Base-by-base conservation (phyloP, 805 yeast genomes). In the Yamadazyma kitorensis region DNA sequence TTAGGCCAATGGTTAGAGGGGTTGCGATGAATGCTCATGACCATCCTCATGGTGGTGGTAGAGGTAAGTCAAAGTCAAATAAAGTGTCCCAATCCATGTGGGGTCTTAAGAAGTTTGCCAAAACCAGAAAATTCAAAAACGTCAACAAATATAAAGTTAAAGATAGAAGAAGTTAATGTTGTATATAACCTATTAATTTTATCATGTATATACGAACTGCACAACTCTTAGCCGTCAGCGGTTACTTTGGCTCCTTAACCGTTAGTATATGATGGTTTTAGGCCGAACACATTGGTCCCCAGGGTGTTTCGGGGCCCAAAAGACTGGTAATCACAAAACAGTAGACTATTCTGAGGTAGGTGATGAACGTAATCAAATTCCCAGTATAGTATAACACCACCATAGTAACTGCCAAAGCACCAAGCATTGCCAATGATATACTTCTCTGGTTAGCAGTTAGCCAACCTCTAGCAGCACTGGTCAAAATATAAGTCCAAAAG, bases 41-140 rank as follows among this genome's bases (percentile, higher is more conserved):
- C 64, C 98, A 93, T 70, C 98, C 98, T 46, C 89, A 87, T 55
- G 98, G 98, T 73, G 98, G 98, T 82, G 98, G 98, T 68, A 82
- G 98, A 75, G 98, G 98, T 78, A 93, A 93, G 64, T 85, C 95
- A 41, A 93, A 93, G 80, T 86, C 96, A 45, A 89, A 91, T 66
- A 91, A 87, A 69, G 74, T 84, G 40, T 86, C 98, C 13, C 86
- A 84, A 71, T 85, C 96, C 36, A 94, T 94, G 59, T 91, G 98
- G 96, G 98, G 98, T 53, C 82, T 81, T 41, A 91, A 91, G 74
- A 94, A 93, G 61, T 83, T 86, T 37, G 89, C 79, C 70, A 89
- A 87, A 77, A 93, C 98, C 11, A 82, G 98, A 68, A 80, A 82
- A 50, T 94, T 95, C 55, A 87, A 86, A 66, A 74, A 86, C 58